Conservation (phyloP, 768 basidiomycete genomes). For the Mycena indigotica region DNA sequence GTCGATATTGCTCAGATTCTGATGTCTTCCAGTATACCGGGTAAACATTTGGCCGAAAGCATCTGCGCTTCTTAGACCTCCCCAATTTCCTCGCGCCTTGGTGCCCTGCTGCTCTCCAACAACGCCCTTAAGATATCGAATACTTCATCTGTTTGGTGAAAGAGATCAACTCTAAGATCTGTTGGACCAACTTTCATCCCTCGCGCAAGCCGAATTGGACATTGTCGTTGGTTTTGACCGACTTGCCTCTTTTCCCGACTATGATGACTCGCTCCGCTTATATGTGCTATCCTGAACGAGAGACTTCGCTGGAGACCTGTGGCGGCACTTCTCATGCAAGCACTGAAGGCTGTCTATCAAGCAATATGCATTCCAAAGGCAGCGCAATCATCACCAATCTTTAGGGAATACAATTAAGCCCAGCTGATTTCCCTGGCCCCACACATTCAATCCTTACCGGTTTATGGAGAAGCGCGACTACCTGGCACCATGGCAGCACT, state of each 20-base stretch:
- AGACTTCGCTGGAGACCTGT: slow-evolving; percentile 41
- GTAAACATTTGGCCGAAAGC: slow-evolving; percentile 51
- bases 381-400: slow-evolving; percentile 41
- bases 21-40: slow-evolving; percentile 40
- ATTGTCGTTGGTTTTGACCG: slow-evolving; percentile 37
- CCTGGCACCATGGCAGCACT: slow-evolving; percentile 23
- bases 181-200: slow-evolving; percentile 32
- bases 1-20: not conserved
- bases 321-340: slow-evolving; percentile 41
- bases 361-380: slow-evolving; percentile 42
- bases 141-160: slow-evolving; percentile 42
- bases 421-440: slow-evolving; percentile 19
- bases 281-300: slow-evolving; percentile 42
- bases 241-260: slow-evolving; percentile 41
- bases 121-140: slow-evolving; percentile 38
- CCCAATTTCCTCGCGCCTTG: slow-evolving; percentile 28
- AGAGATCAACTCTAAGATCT: slow-evolving; percentile 45
- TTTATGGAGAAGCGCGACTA: slow-evolving; percentile 23
- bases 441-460: slow-evolving; percentile 19
- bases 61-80: slow-evolving; percentile 49
- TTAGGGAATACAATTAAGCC: slow-evolving; percentile 22
- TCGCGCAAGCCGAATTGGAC: slow-evolving; percentile 44
- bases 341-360: slow-evolving; percentile 39
- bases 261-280: slow-evolving; percentile 38
- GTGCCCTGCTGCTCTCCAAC: slow-evolving; percentile 19